Evolutionary conservation across 768 basidiomycete species (phyloP).

Genomic region (Suillus spraguei): DNA sequence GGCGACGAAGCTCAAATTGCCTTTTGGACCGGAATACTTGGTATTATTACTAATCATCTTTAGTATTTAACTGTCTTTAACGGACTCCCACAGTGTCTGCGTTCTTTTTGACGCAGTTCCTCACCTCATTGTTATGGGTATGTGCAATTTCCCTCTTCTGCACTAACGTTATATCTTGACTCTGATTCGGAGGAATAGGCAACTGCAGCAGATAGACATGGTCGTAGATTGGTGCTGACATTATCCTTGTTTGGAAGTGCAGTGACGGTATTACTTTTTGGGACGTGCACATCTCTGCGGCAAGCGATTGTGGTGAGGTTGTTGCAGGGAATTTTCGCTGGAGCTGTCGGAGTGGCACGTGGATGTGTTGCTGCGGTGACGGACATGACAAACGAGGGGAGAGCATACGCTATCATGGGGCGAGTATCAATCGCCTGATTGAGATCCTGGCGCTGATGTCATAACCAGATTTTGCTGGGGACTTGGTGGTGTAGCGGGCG

Average conservation of each 20-base stretch:
- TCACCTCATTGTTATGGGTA: constrained; percentile 94
- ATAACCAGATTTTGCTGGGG: constrained; percentile 86
- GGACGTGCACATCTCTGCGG: constrained; percentile 71
- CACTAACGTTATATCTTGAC: constrained; percentile 16
- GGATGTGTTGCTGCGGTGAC: constrained; percentile 87
- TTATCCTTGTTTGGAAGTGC: constrained; percentile 87
- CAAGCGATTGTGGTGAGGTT: constrained; percentile 88
- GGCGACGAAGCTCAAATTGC: constrained; percentile 84
- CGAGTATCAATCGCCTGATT: constrained; percentile 25
- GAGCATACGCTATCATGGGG: constrained; percentile 94
- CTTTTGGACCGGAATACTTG: constrained; percentile 86
- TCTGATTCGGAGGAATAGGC: constrained; percentile 48
- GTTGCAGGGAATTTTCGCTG: constrained; percentile 89
- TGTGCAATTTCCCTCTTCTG: constrained; percentile 19
- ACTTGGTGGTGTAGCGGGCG: constrained; percentile 91
- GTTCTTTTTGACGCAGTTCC: constrained; percentile 94
- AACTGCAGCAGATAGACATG: constrained; percentile 92
- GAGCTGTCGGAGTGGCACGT: constrained; percentile 93
- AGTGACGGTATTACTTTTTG: constrained; percentile 75
- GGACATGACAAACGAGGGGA: constrained; percentile 88
- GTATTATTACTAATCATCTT: constrained; percentile 40
- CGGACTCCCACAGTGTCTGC: constrained; percentile 55
- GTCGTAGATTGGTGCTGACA: constrained; percentile 80
- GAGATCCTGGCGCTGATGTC: constrained; percentile 8
- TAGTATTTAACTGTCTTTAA: constrained; percentile 17